phyloP scores from a whole-genome alignment of 2,329 filamentous ascomycete genomes.

The Anthostomella pinea region DNA sequence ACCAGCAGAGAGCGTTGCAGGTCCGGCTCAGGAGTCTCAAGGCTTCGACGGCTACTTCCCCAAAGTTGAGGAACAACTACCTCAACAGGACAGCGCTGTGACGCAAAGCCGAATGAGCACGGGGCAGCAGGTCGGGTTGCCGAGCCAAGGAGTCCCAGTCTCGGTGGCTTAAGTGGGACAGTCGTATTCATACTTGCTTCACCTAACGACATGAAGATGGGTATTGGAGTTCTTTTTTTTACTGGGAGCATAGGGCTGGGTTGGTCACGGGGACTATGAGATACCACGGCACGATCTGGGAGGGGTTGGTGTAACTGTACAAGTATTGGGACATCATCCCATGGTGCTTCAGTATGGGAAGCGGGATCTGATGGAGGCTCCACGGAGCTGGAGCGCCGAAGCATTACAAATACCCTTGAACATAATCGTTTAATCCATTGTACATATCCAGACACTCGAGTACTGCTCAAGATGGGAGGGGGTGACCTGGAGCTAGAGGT shows the following conservation, averaged over 20 bases:
- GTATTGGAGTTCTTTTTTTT: constrained; percentile 19
- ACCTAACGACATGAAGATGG: constrained; percentile 21
- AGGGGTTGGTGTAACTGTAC: constrained; percentile 20
- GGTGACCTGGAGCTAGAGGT: too few species aligned
- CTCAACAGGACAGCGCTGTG: constrained; percentile 9
- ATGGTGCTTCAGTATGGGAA: constrained; percentile 13
- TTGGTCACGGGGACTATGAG: constrained; percentile 14
- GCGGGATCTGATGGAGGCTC: constrained; percentile 9
- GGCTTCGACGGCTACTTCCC: constrained; percentile 7
- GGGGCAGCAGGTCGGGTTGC: constrained; percentile 14
- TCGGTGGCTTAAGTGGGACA: constrained; percentile 18
- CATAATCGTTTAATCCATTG: constrained; percentile 26
- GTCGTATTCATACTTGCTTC: constrained; percentile 9
- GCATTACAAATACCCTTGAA: constrained; percentile 28
- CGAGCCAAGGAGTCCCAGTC: constrained; percentile 15
- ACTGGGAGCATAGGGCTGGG: constrained; percentile 8
- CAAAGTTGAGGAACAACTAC: constrained; percentile 13
- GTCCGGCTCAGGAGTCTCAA: constrained; percentile 7
- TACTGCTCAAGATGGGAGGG: constrained; percentile 6
- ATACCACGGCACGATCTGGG: constrained; percentile 25
- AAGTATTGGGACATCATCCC: constrained; percentile 13
- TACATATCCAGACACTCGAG: constrained; percentile 20
- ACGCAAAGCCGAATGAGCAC: constrained; percentile 4
- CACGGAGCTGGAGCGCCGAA: constrained; percentile 8
- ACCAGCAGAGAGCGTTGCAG: constrained; percentile 5